phyloP scores from a whole-genome alignment of 2,329 filamentous ascomycete genomes.

The Karstenula rhodostoma region DNA sequence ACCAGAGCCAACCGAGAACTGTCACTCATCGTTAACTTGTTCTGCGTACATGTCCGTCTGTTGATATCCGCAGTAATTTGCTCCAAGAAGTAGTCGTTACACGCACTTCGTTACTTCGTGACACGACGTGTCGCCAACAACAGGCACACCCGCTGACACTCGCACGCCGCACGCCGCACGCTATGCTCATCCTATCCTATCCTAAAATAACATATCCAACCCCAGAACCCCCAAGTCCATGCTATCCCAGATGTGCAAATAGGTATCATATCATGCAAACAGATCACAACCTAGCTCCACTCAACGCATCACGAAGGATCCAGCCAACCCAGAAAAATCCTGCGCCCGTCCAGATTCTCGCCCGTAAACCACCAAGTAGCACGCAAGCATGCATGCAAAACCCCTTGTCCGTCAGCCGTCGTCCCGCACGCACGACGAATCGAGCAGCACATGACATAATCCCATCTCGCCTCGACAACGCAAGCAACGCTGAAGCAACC shows the following conservation, averaged over 20 bases:
- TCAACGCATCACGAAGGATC: no score
- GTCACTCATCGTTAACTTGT: no score
- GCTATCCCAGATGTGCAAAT: neutral
- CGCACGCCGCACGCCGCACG: neutral
- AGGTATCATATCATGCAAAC: conserved; percentile 24
- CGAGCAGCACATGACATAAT: no score
- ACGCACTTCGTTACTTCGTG: conserved; percentile 10
- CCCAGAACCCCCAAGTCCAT: neutral
- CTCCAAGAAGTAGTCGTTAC: neutral
- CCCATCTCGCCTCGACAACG: no score
- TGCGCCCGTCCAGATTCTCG: neutral
- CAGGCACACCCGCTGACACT: neutral
- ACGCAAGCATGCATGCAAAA: neutral
- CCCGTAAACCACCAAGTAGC: neutral
- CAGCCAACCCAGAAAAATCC: neutral
- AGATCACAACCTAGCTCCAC: conserved; percentile 6
- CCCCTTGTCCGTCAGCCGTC: no score
- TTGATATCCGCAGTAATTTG: no score
- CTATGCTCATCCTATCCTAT: neutral
- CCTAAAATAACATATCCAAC: conserved; percentile 1
- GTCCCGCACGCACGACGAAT: neutral
- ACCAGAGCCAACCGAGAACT: no score
- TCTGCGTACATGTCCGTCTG: no score
- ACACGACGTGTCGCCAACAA: neutral
- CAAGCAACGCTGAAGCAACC: no score